Percentiles rank a stretch among this genome's conserved stretches.
These are phyloP conservation scores for Funneliformis mosseae DNA, from an alignment of 192 early-diverging fungal genomes.

Conservation along the genomic window DNA sequence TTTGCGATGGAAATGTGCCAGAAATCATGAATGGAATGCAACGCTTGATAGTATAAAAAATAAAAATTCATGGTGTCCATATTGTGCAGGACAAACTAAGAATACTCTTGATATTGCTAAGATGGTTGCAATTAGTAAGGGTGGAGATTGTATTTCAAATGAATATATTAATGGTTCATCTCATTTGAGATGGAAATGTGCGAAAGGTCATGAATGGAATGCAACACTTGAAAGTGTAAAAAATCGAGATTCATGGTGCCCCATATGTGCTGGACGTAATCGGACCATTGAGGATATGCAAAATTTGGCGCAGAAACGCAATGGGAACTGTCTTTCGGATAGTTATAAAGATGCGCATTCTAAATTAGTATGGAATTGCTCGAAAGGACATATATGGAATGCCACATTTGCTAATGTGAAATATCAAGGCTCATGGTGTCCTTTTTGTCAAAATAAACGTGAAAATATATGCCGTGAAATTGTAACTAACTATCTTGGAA, in stretches of 20 bases:
- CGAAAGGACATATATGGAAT: slow-evolving; percentile 7
- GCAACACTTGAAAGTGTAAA: slow-evolving; percentile 31
- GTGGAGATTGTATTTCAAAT: slow-evolving; percentile 22
- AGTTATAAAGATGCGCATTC: slow-evolving; percentile 21
- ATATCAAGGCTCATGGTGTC: slow-evolving; percentile 7
- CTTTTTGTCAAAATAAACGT: neutral
- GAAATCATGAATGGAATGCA: slow-evolving; percentile 29
- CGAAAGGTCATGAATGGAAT: slow-evolving; percentile 25
- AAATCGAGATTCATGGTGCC: slow-evolving; percentile 17
- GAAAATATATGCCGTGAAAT: neutral
- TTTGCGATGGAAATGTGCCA: slow-evolving; percentile 26
- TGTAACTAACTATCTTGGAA: neutral
- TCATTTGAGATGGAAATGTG: slow-evolving; percentile 29
- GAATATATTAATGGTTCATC: slow-evolving; percentile 29
- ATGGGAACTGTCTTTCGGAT: slow-evolving; percentile 26
- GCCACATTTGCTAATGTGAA: slow-evolving; percentile 7
- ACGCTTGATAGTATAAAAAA: slow-evolving; percentile 29
- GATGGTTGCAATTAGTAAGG: neutral
- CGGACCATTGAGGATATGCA: neutral
- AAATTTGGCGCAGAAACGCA: slow-evolving; percentile 14
- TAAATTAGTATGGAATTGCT: slow-evolving; percentile 26
- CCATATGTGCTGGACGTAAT: slow-evolving; percentile 1
- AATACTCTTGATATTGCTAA: slow-evolving; percentile 26
- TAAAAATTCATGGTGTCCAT: slow-evolving; percentile 10
- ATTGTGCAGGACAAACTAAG: neutral